Percentiles rank a stretch among this genome's conserved stretches.
Conservation (phyloP, 2,329 filamentous ascomycete genomes). For the Fusarium tanahbumbuense region DNA sequence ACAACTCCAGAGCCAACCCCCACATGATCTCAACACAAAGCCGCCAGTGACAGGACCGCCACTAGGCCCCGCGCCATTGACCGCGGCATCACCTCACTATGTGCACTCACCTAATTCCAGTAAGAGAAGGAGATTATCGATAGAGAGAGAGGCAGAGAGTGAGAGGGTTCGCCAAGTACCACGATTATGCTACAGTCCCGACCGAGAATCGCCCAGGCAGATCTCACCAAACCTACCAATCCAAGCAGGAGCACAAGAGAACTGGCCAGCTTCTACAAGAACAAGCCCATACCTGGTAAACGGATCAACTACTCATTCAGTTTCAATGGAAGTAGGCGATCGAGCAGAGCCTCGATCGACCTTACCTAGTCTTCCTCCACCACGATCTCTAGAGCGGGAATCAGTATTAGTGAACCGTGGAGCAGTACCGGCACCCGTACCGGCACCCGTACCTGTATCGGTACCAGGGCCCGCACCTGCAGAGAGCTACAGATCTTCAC, state of each 20-base stretch:
- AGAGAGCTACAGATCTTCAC: conserved; percentile 54
- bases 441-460: conserved; percentile 45
- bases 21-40: conserved; percentile 48
- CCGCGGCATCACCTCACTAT: conserved; percentile 59
- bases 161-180: conserved; percentile 60
- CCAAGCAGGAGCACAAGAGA: conserved; percentile 47
- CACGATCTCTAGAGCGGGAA: conserved; percentile 54
- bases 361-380: conserved; percentile 56
- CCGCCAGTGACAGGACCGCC: conserved; percentile 51
- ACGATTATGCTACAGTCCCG: conserved; percentile 57
- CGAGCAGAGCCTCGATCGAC: conserved; percentile 52
- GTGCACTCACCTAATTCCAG: conserved; percentile 60
- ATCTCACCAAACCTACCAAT: conserved; percentile 51
- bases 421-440: conserved; percentile 49
- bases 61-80: conserved; percentile 48
- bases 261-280: conserved; percentile 50
- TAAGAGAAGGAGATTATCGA: conserved; percentile 61
- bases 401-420: conserved; percentile 48
- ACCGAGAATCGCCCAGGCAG: conserved; percentile 48
- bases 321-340: conserved; percentile 51
- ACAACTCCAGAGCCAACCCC: conserved; percentile 50
- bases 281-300: conserved; percentile 52
- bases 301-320: conserved; percentile 44
- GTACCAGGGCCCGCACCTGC: conserved; percentile 47
- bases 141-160: conserved; percentile 55